These are phyloP conservation scores for Fusarium anguioides DNA, from an alignment of 2,329 filamentous ascomycete genomes.

Conservation along the genomic window DNA sequence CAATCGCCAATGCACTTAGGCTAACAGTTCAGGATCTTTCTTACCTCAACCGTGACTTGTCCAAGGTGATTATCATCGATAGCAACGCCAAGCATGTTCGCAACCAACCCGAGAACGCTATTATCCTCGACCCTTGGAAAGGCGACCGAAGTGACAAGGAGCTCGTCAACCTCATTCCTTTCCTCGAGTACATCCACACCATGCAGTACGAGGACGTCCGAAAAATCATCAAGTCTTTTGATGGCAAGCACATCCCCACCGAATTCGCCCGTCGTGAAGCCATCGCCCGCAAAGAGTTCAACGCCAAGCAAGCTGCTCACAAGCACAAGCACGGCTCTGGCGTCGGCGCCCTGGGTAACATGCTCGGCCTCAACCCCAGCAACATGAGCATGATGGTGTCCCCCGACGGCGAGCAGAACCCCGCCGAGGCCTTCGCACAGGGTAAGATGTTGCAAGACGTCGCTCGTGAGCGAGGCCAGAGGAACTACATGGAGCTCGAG, in stretches of 20 bases:
- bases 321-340: constrained; percentile 67
- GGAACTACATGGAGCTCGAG: constrained; percentile 89
- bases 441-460: constrained; percentile 98
- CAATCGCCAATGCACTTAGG: not conserved
- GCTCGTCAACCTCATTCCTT: constrained; percentile 89
- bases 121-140: constrained; percentile 89
- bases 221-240: constrained; percentile 85
- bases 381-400: constrained; percentile 71
- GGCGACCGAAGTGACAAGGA: constrained; percentile 86
- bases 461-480: constrained; percentile 89
- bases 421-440: constrained; percentile 82
- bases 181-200: constrained; percentile 96
- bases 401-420: constrained; percentile 74
- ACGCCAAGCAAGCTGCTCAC: constrained; percentile 78
- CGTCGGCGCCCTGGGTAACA: constrained; percentile 74
- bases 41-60: constrained; percentile 94
- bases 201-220: constrained; percentile 93
- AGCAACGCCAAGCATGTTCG: constrained; percentile 84
- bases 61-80: constrained; percentile 95
- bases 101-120: constrained; percentile 95
- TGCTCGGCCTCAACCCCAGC: constrained; percentile 81
- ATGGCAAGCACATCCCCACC: constrained; percentile 86
- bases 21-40: constrained; percentile 79
- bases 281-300: constrained; percentile 84
- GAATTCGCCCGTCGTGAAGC: constrained; percentile 93